phyloP scores from a whole-genome alignment of 2,329 filamentous ascomycete species.

The Magnaporthiopsis rhizophila region DNA sequence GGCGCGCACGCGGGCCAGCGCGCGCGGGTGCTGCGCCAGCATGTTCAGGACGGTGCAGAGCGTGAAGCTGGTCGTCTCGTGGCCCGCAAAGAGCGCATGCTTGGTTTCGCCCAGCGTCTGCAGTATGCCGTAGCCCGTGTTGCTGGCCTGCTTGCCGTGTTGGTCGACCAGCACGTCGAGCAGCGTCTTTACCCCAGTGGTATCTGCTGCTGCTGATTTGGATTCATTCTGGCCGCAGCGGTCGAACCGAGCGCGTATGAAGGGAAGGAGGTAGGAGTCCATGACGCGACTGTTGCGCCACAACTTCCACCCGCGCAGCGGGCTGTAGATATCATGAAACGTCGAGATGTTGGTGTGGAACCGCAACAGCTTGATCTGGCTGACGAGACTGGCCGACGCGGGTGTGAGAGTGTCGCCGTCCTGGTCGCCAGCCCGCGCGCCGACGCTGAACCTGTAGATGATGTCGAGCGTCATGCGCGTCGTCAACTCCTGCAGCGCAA shows the following conservation, averaged over 20 bases:
- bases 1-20: constrained; percentile 1
- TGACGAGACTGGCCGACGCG: not conserved
- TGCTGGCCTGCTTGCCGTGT: constrained; percentile 16
- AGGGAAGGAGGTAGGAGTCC: constrained; percentile 1
- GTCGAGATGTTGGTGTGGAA: constrained; percentile 3
- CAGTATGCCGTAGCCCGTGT: constrained; percentile 6
- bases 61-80: constrained; percentile 7
- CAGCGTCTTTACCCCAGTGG: constrained; percentile 17
- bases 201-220: not conserved
- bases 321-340: constrained; percentile 1
- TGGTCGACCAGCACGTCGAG: constrained; percentile 18
- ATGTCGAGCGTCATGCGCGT: constrained; percentile 32
- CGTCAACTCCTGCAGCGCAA: constrained; percentile 25
- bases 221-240: not conserved
- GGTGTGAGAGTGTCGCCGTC: not conserved
- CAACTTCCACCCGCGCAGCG: not conserved
- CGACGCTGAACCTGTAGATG: constrained; percentile 27
- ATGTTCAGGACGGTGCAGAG: not conserved
- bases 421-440: constrained; percentile 5
- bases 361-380: not conserved
- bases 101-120: constrained; percentile 6
- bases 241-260: constrained; percentile 2
- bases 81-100: constrained; percentile 5
- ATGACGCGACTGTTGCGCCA: constrained; percentile 2
- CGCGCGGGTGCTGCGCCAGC: not conserved